phyloP scores from a whole-genome alignment of 768 basidiomycete genomes.

The Rhodotorula sphaerocarpa region DNA sequence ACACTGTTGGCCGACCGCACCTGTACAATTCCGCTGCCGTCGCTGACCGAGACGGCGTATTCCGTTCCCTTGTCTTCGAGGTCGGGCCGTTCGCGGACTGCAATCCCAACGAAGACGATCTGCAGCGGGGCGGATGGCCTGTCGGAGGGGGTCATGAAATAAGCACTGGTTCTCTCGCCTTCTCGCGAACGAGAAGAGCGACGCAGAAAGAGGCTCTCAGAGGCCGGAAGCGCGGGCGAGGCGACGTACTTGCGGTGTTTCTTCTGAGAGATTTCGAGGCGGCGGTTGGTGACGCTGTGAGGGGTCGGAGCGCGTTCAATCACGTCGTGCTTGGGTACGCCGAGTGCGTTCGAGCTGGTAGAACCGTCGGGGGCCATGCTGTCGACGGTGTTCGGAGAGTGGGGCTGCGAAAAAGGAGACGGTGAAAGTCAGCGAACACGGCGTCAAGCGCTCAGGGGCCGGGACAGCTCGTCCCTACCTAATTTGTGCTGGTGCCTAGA shows the following conservation, averaged over 20 bases:
- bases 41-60: slow-evolving; percentile 5
- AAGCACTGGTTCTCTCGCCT: no score
- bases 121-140: slow-evolving; percentile 7
- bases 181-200: no score
- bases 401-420: no score
- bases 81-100: slow-evolving; percentile 5
- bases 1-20: neutral
- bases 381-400: no score
- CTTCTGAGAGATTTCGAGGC: slow-evolving; percentile 4
- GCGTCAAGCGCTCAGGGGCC: no score
- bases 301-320: neutral
- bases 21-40: slow-evolving; percentile 2
- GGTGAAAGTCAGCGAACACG: no score
- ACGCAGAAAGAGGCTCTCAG: no score
- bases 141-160: neutral
- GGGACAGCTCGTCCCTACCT: no score
- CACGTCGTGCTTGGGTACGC: neutral
- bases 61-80: slow-evolving; percentile 4
- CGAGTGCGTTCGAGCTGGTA: neutral
- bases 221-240: no score
- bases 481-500: no score
- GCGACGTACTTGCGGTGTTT: slow-evolving; percentile 7
- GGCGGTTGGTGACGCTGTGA: neutral
- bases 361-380: no score
- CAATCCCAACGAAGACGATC: slow-evolving; percentile 15